These are phyloP conservation scores for Rhizopus delemar DNA, from an alignment of 371 early-diverging fungal species.

Conservation along the genomic window DNA sequence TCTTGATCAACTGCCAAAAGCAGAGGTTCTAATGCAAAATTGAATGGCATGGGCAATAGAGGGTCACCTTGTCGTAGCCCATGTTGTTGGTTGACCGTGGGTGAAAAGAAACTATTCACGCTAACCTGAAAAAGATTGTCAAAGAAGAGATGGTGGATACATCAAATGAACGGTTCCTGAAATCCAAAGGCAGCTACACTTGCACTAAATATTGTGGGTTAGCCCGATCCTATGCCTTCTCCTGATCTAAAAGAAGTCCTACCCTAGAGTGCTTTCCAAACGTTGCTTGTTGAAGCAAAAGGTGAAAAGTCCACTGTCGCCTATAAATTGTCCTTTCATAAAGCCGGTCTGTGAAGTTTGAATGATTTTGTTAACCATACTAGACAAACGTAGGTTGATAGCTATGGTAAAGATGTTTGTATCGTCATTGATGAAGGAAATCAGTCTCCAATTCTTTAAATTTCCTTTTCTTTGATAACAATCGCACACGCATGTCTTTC, in stretches of 20 bases:
- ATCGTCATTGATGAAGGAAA: constrained; percentile 19
- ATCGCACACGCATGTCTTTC: constrained; percentile 13
- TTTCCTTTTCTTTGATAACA: constrained; percentile 15
- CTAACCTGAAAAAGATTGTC: background rate
- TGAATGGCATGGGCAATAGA: constrained; percentile 17
- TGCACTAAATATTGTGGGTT: constrained; percentile 16
- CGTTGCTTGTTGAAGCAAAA: constrained; percentile 11
- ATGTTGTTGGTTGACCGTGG: constrained; percentile 1
- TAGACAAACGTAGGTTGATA: constrained; percentile 4
- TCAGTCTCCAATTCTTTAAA: constrained; percentile 30
- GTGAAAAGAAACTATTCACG: constrained; percentile 12
- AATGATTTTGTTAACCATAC: background rate
- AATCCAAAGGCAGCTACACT: constrained; percentile 13
- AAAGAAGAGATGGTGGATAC: constrained; percentile 10
- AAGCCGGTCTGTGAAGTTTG: constrained; percentile 14
- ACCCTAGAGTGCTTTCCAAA: background rate
- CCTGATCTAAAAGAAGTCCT: constrained; percentile 25
- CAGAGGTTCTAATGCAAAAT: constrained; percentile 20
- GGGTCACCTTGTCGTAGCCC: constrained; percentile 19
- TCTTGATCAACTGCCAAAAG: constrained; percentile 1
- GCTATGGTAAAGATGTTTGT: constrained; percentile 6
- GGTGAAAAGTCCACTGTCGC: constrained; percentile 10
- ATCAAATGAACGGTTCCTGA: constrained; percentile 2
- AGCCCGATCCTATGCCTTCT: constrained; percentile 27
- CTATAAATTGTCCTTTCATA: constrained; percentile 7